These are phyloP conservation scores for Podaxis rugospora DNA, from an alignment of 768 basidiomycete species.

Conservation along the genomic window DNA sequence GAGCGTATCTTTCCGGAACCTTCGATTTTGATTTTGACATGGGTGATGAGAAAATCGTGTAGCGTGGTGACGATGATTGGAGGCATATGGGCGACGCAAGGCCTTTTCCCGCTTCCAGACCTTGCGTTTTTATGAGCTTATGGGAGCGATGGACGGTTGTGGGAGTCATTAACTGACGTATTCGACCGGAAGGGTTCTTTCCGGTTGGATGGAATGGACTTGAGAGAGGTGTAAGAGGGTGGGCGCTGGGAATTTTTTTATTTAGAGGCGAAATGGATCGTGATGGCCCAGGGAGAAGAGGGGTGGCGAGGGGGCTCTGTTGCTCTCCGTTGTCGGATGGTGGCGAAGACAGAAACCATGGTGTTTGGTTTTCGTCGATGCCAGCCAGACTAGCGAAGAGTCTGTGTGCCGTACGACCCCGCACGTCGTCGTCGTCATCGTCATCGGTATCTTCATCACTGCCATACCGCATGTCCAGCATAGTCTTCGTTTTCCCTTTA, in stretches of 20 bases:
- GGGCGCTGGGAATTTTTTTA: background rate
- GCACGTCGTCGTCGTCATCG: conserved; percentile 43
- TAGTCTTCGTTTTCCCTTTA: conserved; percentile 19
- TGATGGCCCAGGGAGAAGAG: background rate
- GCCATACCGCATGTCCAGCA: conserved; percentile 13
- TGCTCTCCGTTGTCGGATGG: conserved; percentile 16
- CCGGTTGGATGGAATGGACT: background rate
- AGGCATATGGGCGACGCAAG: conserved; percentile 22
- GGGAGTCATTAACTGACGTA: background rate
- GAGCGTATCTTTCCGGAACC: background rate
- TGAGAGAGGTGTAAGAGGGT: background rate
- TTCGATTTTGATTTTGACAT: background rate
- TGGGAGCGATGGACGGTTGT: background rate
- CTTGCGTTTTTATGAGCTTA: background rate
- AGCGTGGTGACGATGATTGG: background rate
- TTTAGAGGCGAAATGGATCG: background rate
- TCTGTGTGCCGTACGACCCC: conserved; percentile 49
- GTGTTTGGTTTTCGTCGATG: conserved; percentile 28
- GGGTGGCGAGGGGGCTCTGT: conserved; percentile 4
- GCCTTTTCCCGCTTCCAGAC: conserved; percentile 10
- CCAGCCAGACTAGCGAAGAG: conserved; percentile 46
- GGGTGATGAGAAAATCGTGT: conserved; percentile 1
- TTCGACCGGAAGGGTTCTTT: background rate
- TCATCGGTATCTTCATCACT: conserved; percentile 28
- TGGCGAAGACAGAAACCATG: conserved; percentile 28